phyloP scores from a whole-genome alignment of 1,284 basidiomycete genomes.

The Ganoderma meredithae region DNA sequence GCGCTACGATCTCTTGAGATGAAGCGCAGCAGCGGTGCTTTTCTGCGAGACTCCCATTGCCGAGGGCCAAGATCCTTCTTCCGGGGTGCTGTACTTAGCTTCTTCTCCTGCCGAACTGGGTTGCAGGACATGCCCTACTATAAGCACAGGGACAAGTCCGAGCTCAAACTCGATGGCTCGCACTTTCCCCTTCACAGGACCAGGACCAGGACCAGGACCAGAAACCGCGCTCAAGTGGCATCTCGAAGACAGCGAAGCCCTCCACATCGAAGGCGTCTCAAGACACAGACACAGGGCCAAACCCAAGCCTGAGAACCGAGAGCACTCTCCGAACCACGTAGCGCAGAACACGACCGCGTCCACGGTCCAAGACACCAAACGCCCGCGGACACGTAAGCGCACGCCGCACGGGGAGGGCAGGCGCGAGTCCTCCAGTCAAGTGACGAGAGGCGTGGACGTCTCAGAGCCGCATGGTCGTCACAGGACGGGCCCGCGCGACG shows the following conservation, averaged over 20 bases:
- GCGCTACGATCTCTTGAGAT: background rate
- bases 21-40: background rate
- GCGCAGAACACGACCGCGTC: background rate
- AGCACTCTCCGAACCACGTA: background rate
- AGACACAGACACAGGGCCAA: background rate
- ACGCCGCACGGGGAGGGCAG: background rate
- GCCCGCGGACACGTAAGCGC: conserved; percentile 3
- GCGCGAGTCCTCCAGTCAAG: background rate
- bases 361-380: background rate
- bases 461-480: conserved; percentile 15
- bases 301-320: too few species aligned
- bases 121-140: background rate
- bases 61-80: background rate
- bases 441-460: conserved; percentile 13
- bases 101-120: conserved; percentile 1
- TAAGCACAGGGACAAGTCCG: background rate
- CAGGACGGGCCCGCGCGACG: conserved; percentile 5
- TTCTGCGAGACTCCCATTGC: background rate
- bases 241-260: background rate
- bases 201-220: background rate
- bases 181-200: background rate
- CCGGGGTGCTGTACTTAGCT: background rate
- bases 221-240: background rate
- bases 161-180: background rate
- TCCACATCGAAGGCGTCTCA: background rate